A percentile compares a stretch with the other conserved stretches of the same genome.
phyloP scores from a whole-genome alignment of 2,329 filamentous ascomycete species.

The Calcarisporium arbuscula region DNA sequence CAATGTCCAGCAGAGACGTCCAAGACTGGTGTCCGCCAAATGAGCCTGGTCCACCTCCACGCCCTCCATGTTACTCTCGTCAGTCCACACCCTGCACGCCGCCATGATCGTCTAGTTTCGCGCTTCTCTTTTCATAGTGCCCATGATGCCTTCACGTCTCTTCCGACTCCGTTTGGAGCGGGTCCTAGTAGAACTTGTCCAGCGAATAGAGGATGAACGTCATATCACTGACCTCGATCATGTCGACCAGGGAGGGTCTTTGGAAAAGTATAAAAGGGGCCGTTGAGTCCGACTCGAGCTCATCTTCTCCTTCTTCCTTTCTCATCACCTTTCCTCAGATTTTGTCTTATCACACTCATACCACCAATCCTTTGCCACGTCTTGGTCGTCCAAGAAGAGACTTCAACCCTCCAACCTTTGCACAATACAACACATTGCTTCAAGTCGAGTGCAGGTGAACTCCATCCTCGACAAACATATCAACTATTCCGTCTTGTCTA shows the following conservation, averaged over 20 bases:
- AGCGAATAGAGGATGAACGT: slow-evolving; percentile 38
- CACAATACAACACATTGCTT: slow-evolving; percentile 9
- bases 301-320: slow-evolving; percentile 48
- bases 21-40: slow-evolving; percentile 7
- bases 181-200: slow-evolving; percentile 28
- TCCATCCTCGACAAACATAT: no score
- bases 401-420: neutral
- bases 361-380: neutral
- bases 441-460: no score
- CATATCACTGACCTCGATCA: slow-evolving; percentile 34
- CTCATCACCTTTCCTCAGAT: slow-evolving; percentile 24
- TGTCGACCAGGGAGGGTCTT: slow-evolving; percentile 26
- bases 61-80: slow-evolving; percentile 19
- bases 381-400: neutral
- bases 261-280: slow-evolving; percentile 60
- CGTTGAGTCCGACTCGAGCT: slow-evolving; percentile 37
- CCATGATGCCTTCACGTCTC: slow-evolving; percentile 26
- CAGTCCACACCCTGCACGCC: slow-evolving; percentile 28
- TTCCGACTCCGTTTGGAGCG: slow-evolving; percentile 27
- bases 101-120: slow-evolving; percentile 26
- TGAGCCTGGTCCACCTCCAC: slow-evolving; percentile 12
- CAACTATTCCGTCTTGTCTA: slow-evolving; percentile 12
- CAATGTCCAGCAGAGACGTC: slow-evolving; percentile 2
- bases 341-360: no score
- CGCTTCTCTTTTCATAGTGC: slow-evolving; percentile 18